A percentile compares a stretch with the other conserved stretches of the same genome.
Evolutionary conservation across 805 yeast genomes (phyloP).

Genomic region (Starmerella floricola): DNA sequence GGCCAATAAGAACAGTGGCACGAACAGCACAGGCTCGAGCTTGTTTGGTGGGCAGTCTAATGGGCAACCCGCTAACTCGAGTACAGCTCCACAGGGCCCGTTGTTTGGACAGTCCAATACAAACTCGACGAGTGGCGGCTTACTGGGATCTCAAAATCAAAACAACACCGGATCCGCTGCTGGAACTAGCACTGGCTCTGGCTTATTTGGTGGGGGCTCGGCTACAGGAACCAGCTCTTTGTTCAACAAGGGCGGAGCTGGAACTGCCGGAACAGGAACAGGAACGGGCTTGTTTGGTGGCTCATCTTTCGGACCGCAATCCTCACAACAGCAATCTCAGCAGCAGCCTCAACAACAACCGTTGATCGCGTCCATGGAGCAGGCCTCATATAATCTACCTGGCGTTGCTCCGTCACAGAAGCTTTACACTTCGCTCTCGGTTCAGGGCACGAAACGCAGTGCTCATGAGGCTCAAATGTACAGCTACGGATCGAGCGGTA

Average conservation of each 20-base stretch:
- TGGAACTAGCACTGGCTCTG: neutral
- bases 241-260: neutral
- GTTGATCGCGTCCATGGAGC: slow-evolving; percentile 24
- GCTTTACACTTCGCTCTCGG: slow-evolving; percentile 21
- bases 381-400: slow-evolving; percentile 22
- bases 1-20: neutral
- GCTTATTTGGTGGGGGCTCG: neutral
- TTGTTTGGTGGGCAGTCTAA: neutral
- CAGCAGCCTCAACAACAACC: slow-evolving; percentile 10
- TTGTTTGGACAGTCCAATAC: no score
- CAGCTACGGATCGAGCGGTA: neutral
- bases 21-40: neutral
- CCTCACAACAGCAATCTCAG: slow-evolving; percentile 2
- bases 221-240: neutral
- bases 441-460: slow-evolving; percentile 10
- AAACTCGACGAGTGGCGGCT: no score
- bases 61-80: no score
- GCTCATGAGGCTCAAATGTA: slow-evolving; percentile 2
- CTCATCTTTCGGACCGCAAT: neutral
- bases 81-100: no score
- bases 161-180: neutral
- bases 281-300: slow-evolving; percentile 5
- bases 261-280: neutral
- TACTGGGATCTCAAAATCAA: no score
- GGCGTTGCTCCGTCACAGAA: slow-evolving; percentile 20